Percentiles rank a stretch among this genome's conserved stretches.
Conservation (phyloP, 495 filamentous ascomycete species). For the Aspergillus ostianus region DNA sequence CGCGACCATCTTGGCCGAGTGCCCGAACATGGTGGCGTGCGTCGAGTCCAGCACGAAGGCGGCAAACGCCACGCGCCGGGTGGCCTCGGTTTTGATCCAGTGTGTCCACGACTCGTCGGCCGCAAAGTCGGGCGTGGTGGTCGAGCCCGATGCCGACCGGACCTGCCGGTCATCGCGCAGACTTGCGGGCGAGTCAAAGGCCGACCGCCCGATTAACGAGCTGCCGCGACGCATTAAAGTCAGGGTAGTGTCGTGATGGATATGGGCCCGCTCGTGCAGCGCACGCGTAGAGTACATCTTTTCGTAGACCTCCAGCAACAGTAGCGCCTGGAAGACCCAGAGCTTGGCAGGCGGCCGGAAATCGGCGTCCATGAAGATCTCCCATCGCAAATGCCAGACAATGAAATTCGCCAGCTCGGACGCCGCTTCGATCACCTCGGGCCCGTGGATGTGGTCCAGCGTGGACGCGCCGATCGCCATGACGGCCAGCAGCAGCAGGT, state of each 20-base stretch:
- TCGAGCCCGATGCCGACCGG: constrained; percentile 50
- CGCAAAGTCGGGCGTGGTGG: constrained; percentile 59
- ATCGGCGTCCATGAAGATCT: constrained; percentile 86
- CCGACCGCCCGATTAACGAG: constrained; percentile 86
- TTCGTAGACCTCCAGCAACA: constrained; percentile 91
- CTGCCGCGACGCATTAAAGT: constrained; percentile 92
- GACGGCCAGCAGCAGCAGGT: constrained; percentile 83
- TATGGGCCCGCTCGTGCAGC: constrained; percentile 93
- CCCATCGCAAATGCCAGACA: constrained; percentile 88
- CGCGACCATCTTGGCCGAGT: constrained; percentile 95
- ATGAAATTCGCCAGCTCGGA: constrained; percentile 81
- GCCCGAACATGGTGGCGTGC: constrained; percentile 97
- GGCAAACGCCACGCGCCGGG: constrained; percentile 84
- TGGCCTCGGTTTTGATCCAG: constrained; percentile 95
- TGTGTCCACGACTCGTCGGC: constrained; percentile 93
- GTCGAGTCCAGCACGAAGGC: constrained; percentile 95
- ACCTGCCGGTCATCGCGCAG: constrained; percentile 62
- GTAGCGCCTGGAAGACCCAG: constrained; percentile 93
- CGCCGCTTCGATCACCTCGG: constrained; percentile 66
- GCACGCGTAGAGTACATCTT: constrained; percentile 93
- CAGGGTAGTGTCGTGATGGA: constrained; percentile 93
- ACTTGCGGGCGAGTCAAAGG: constrained; percentile 84
- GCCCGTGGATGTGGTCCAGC: constrained; percentile 76
- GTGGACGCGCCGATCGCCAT: constrained; percentile 92
- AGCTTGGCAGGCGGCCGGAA: constrained; percentile 93